Evolutionary conservation across 2,329 filamentous ascomycete species (phyloP).

Genomic region (Lachnum nothofagi): DNA sequence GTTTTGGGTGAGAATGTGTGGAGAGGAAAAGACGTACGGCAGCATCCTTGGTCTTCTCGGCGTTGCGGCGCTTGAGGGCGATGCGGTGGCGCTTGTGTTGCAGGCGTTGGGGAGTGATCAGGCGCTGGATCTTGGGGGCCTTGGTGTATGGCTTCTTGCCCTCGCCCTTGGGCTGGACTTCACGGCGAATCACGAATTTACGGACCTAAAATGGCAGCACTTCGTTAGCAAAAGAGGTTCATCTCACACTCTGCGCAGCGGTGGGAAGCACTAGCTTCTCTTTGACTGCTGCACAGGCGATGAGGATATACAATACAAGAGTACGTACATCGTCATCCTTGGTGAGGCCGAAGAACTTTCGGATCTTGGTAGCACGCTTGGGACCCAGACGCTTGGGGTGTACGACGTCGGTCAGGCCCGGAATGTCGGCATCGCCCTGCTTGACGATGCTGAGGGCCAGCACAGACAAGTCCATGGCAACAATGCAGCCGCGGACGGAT

Average conservation of each 20-base stretch:
- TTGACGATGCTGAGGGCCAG: slow-evolving; percentile 94
- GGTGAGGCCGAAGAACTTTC: slow-evolving; percentile 98
- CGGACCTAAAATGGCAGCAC: slow-evolving; percentile 62
- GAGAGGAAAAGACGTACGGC: slow-evolving; percentile 62
- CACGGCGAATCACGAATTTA: slow-evolving; percentile 99
- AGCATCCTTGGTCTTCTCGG: slow-evolving; percentile 97
- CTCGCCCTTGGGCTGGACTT: slow-evolving; percentile 94
- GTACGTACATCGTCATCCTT: slow-evolving; percentile 99
- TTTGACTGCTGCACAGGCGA: no score
- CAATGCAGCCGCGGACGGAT: slow-evolving; percentile 98
- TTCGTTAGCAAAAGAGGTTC: slow-evolving; percentile 24
- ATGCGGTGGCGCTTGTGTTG: slow-evolving; percentile 99
- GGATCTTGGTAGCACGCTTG: slow-evolving; percentile 99
- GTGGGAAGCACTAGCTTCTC: no score
- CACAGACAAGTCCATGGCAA: slow-evolving; percentile 90
- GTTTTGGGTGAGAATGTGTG: neutral
- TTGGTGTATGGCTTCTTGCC: slow-evolving; percentile 99
- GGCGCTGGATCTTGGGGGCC: slow-evolving; percentile 99
- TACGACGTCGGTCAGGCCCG: slow-evolving; percentile 94
- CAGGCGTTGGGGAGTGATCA: slow-evolving; percentile 98
- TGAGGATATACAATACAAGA: slow-evolving; percentile 56
- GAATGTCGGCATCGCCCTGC: slow-evolving; percentile 92
- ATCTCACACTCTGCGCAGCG: slow-evolving; percentile 54
- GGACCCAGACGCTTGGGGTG: slow-evolving; percentile 98
- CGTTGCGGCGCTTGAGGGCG: slow-evolving; percentile 95